Conservation (phyloP, 2,329 filamentous ascomycete species). For the Juglanconis sp. region DNA sequence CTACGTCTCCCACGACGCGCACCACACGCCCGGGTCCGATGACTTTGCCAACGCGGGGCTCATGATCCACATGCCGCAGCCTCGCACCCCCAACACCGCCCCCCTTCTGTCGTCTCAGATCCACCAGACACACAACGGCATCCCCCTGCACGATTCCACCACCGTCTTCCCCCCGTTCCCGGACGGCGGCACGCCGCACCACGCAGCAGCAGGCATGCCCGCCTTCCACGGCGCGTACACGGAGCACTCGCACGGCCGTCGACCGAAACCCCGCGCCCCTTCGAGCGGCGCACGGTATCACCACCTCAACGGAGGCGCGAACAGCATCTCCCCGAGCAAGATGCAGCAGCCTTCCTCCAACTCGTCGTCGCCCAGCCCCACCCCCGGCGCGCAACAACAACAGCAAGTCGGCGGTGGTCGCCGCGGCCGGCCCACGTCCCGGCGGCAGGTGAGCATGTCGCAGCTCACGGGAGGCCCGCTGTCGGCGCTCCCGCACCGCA, state of each 20-base stretch:
- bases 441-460: constrained; percentile 6
- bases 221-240: constrained; percentile 5
- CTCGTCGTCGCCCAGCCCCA: constrained; percentile 12
- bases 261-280: constrained; percentile 48
- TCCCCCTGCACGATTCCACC: constrained; percentile 13
- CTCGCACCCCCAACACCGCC: constrained; percentile 34
- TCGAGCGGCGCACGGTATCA: constrained; percentile 52
- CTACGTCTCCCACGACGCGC: constrained; percentile 14
- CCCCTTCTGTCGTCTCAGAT: constrained; percentile 32
- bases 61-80: constrained; percentile 54
- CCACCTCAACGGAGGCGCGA: constrained; percentile 32
- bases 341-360: constrained; percentile 28
- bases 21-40: constrained; percentile 3
- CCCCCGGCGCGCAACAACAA: constrained; percentile 24
- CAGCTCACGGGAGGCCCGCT: not conserved
- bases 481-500: constrained; percentile 10
- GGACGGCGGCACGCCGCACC: constrained; percentile 5
- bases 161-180: constrained; percentile 14
- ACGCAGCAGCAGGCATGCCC: constrained; percentile 16
- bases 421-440: constrained; percentile 31
- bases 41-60: constrained; percentile 37
- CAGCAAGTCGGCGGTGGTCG: constrained; percentile 25
- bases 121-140: constrained; percentile 29
- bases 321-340: constrained; percentile 41
- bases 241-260: constrained; percentile 15